Conservation (phyloP, 2,329 filamentous ascomycete species). For the Alternaria solani region DNA sequence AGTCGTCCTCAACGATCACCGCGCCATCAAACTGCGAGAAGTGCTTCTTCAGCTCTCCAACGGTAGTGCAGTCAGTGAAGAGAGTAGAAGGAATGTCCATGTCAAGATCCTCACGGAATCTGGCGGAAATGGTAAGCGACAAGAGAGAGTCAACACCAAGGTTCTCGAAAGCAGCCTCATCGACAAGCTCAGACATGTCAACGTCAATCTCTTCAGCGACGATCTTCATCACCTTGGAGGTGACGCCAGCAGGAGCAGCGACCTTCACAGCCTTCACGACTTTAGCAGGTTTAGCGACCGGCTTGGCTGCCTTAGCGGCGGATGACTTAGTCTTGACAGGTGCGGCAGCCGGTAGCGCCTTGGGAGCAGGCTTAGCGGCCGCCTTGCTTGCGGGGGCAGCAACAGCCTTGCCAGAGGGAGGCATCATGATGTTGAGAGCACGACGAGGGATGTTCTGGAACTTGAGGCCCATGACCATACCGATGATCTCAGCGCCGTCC, state of each 20-base stretch:
- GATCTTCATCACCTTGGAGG: slow-evolving; percentile 67
- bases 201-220: slow-evolving; percentile 72
- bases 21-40: slow-evolving; percentile 59
- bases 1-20: slow-evolving; percentile 49
- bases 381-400: slow-evolving; percentile 46
- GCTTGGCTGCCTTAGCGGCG: slow-evolving; percentile 56
- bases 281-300: slow-evolving; percentile 56
- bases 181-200: slow-evolving; percentile 65
- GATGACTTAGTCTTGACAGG: slow-evolving; percentile 42
- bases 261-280: slow-evolving; percentile 58
- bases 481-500: slow-evolving; percentile 66
- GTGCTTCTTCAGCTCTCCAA: slow-evolving; percentile 67
- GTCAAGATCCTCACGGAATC: slow-evolving; percentile 68
- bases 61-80: slow-evolving; percentile 67
- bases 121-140: slow-evolving; percentile 67
- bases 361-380: slow-evolving; percentile 46
- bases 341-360: slow-evolving; percentile 48
- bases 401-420: slow-evolving; percentile 61
- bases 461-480: slow-evolving; percentile 68
- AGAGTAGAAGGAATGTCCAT: slow-evolving; percentile 66
- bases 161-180: slow-evolving; percentile 68
- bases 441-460: slow-evolving; percentile 73
- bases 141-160: slow-evolving; percentile 69
- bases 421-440: slow-evolving; percentile 71
- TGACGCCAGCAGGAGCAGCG: slow-evolving; percentile 55